A percentile compares a stretch with the other conserved stretches of the same genome.
Conservation (phyloP, 2,329 filamentous ascomycete species). For the Ambrosiella cleistominuta region DNA sequence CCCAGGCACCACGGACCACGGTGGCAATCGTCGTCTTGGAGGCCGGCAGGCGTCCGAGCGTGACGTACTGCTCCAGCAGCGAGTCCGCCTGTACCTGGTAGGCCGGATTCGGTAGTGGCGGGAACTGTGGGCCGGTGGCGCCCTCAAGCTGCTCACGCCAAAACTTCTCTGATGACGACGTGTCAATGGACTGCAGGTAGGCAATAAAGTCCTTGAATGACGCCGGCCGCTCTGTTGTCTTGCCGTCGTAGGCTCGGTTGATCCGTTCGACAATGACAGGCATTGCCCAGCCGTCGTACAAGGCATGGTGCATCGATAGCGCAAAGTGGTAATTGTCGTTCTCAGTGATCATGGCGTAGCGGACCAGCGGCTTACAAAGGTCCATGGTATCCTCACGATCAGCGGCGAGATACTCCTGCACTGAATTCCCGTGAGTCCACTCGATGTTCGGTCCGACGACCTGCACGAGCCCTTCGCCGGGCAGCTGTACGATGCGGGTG, state of each 20-base stretch:
- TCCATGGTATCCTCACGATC: slow-evolving; percentile 26
- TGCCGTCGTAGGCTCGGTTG: slow-evolving; percentile 26
- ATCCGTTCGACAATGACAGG: slow-evolving; percentile 31
- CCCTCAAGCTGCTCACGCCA: slow-evolving; percentile 30
- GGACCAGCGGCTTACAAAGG: slow-evolving; percentile 28
- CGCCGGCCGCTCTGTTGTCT: slow-evolving; percentile 12
- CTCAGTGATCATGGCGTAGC: slow-evolving; percentile 26
- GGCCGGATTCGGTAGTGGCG: slow-evolving; percentile 26
- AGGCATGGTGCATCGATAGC: slow-evolving; percentile 36
- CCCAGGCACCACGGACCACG: slow-evolving; percentile 41
- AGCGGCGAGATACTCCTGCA: slow-evolving; percentile 24
- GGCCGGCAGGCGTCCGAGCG: slow-evolving; percentile 17
- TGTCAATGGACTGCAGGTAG: slow-evolving; percentile 26
- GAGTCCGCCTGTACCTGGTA: slow-evolving; percentile 35
- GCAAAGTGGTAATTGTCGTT: slow-evolving; percentile 27
- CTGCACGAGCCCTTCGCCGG: slow-evolving; percentile 27
- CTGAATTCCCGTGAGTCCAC: slow-evolving; percentile 19
- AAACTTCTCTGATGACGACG: slow-evolving; percentile 25
- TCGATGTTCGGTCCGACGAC: slow-evolving; percentile 26
- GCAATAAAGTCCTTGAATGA: slow-evolving; percentile 32
- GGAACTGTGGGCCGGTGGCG: slow-evolving; percentile 30
- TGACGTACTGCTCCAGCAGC: slow-evolving; percentile 34
- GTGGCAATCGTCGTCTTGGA: slow-evolving; percentile 34
- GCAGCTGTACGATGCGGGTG: slow-evolving; percentile 31
- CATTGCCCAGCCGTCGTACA: slow-evolving; percentile 42